A percentile compares a stretch with the other conserved stretches of the same genome.
Evolutionary conservation across 495 filamentous ascomycete species (phyloP).

Genomic region (Trichoderma virens): DNA sequence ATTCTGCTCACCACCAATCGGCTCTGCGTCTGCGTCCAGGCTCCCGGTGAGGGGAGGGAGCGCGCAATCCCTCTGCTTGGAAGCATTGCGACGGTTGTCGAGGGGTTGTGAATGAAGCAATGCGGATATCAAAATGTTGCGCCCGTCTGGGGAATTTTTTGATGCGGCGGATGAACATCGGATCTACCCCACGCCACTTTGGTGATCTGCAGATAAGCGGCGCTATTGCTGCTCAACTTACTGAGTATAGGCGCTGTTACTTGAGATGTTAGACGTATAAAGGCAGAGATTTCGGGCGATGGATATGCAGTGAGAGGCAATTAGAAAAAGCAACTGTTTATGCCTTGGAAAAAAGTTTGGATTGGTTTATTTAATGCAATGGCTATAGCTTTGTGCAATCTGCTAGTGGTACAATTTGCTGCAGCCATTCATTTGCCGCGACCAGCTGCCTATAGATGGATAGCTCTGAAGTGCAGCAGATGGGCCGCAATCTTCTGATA

Average conservation of each 20-base stretch:
- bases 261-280: neutral
- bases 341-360: neutral
- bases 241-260: too few relatives aligned
- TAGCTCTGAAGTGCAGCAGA: neutral
- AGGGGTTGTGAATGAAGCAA: neutral
- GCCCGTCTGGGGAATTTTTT: neutral
- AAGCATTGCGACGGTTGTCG: conserved; percentile 34
- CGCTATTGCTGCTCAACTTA: too few relatives aligned
- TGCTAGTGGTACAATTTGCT: neutral
- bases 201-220: conserved; percentile 3
- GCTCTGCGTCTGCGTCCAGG: neutral
- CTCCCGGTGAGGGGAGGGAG: conserved; percentile 9
- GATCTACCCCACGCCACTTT: neutral
- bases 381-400: neutral
- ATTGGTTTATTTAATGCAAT: neutral
- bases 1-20: neutral
- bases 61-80: conserved; percentile 41
- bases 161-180: conserved; percentile 1
- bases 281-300: neutral
- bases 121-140: neutral
- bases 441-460: neutral
- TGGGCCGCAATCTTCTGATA: neutral
- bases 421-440: neutral
- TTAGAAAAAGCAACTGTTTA: neutral
- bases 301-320: neutral